Conservation (phyloP, 306 rosid species). For the Lathyrus sativus region DNA sequence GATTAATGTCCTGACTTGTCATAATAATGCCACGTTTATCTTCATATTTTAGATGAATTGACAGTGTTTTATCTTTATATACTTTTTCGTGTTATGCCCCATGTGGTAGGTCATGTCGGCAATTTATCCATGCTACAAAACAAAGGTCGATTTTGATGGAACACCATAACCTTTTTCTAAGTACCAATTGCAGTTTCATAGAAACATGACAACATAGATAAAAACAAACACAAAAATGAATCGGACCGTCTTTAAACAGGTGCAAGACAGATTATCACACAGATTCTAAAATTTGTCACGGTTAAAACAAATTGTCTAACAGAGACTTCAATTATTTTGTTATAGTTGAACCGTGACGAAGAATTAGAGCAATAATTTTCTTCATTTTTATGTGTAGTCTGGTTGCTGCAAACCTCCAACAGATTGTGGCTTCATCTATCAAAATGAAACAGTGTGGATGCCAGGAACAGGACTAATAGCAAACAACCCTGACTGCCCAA, state of each 20-base stretch:
- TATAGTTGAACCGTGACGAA: too few relatives aligned
- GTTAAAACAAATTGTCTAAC: too few relatives aligned
- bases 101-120: conserved; percentile 8
- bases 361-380: too few relatives aligned
- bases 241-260: too few relatives aligned
- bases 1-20: conserved; percentile 18
- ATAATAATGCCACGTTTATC: conserved; percentile 1
- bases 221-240: neutral
- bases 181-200: conserved; percentile 6
- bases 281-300: too few relatives aligned
- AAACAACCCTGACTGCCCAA: conserved; percentile 52
- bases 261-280: too few relatives aligned
- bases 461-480: conserved; percentile 43
- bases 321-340: too few relatives aligned
- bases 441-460: conserved; percentile 73
- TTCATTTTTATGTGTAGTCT: conserved; percentile 50
- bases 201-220: neutral
- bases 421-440: conserved; percentile 60
- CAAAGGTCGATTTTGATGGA: conserved; percentile 29
- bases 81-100: conserved; percentile 14
- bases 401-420: conserved; percentile 99
- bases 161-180: conserved; percentile 32
- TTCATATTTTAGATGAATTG: conserved; percentile 11
- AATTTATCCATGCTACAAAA: conserved; percentile 12
- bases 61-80: conserved; percentile 10